Conservation (phyloP, 1,284 basidiomycete genomes). For the Leccinum subspadiceum region DNA sequence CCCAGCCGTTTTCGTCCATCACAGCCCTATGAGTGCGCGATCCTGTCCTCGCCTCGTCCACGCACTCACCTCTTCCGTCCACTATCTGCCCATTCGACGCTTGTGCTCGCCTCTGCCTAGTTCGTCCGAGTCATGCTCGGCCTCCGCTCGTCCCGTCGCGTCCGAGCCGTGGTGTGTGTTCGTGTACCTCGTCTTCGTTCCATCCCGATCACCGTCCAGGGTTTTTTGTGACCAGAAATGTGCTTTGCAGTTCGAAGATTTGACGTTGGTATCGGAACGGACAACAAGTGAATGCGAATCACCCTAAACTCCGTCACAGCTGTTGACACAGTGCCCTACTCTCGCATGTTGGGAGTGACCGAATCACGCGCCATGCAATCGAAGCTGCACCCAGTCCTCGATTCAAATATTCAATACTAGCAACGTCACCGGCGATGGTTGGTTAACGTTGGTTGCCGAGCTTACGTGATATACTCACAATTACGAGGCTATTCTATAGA, state of each 20-base stretch:
- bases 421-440: background rate
- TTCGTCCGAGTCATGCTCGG: background rate
- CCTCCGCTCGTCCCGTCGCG: too few species aligned
- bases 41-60: too few species aligned
- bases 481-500: background rate
- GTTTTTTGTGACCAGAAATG: too few species aligned
- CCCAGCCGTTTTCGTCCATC: background rate
- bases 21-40: too few species aligned
- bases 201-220: too few species aligned
- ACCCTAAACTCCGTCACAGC: background rate
- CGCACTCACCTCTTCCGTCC: too few species aligned
- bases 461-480: background rate
- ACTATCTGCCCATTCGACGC: background rate
- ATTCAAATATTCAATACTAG: too few species aligned
- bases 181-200: background rate
- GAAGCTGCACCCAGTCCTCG: background rate
- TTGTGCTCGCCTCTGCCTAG: background rate
- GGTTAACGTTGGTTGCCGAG: background rate
- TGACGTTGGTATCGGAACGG: constrained; percentile 10
- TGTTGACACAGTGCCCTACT: too few species aligned
- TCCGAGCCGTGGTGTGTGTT: too few species aligned
- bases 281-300: constrained; percentile 16
- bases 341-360: background rate
- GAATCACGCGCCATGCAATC: background rate
- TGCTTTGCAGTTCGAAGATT: constrained; percentile 8